phyloP scores from a whole-genome alignment of 768 basidiomycete species.

The Lactifluus pinguis region DNA sequence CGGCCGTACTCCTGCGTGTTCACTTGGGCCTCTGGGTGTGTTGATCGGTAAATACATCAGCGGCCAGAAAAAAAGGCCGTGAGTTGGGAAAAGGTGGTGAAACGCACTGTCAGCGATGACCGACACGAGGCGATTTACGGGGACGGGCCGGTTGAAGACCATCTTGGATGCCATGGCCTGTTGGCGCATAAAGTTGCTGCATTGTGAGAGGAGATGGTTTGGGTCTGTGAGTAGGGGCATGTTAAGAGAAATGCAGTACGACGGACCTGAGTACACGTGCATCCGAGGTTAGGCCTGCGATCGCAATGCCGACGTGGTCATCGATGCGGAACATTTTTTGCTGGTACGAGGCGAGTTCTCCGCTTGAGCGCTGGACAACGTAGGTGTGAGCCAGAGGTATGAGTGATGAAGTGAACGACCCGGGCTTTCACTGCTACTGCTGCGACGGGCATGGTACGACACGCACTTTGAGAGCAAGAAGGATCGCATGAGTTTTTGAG shows the following conservation, averaged over 20 bases:
- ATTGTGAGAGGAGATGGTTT: background rate
- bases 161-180: constrained; percentile 94
- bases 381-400: background rate
- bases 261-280: constrained; percentile 90
- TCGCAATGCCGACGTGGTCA: constrained; percentile 98
- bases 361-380: constrained; percentile 80
- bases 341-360: constrained; percentile 98
- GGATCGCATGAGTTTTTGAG: constrained; percentile 89
- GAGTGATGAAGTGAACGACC: background rate
- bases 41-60: background rate
- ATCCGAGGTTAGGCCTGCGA: constrained; percentile 97
- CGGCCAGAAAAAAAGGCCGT: too few relatives aligned
- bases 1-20: constrained; percentile 99
- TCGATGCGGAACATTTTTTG: constrained; percentile 99
- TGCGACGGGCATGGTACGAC: background rate
- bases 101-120: constrained; percentile 90
- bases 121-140: constrained; percentile 87
- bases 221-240: background rate
- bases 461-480: constrained; percentile 85
- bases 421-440: background rate
- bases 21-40: constrained; percentile 78
- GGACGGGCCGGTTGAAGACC: constrained; percentile 91
- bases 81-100: background rate
- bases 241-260: background rate
- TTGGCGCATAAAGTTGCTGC: constrained; percentile 98